These are phyloP conservation scores for Rhodotorula sp. DNA, from an alignment of 1,284 basidiomycete species.

Conservation along the genomic window DNA sequence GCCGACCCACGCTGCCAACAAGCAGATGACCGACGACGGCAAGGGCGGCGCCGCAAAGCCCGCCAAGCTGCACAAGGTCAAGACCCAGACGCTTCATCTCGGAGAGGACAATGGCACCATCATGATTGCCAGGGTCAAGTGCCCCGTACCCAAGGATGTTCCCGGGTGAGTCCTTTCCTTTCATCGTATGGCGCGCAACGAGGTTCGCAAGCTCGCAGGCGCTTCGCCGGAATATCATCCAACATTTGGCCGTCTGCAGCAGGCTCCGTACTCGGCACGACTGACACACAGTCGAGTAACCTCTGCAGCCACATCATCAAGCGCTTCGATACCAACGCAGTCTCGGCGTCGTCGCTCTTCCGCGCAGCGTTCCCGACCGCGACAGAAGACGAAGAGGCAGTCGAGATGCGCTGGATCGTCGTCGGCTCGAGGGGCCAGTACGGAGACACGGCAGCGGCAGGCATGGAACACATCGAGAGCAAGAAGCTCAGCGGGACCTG, in stretches of 20 bases:
- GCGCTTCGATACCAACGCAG: slow-evolving; percentile 91
- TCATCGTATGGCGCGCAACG: too few relatives aligned
- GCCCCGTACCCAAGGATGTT: slow-evolving; percentile 63
- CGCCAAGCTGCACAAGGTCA: slow-evolving; percentile 42
- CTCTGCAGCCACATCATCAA: slow-evolving; percentile 63
- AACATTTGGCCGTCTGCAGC: neutral
- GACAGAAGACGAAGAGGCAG: slow-evolving; percentile 72
- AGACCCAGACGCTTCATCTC: slow-evolving; percentile 43
- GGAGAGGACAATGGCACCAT: slow-evolving; percentile 53
- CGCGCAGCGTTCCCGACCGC: slow-evolving; percentile 91
- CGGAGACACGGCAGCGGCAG: slow-evolving; percentile 40
- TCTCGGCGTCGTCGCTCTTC: slow-evolving; percentile 97
- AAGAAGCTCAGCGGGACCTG: slow-evolving; percentile 44
- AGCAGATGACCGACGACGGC: slow-evolving; percentile 29
- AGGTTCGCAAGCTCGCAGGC: too few relatives aligned
- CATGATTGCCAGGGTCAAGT: slow-evolving; percentile 87
- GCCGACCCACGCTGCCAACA: slow-evolving; percentile 38
- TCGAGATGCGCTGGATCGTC: slow-evolving; percentile 70
- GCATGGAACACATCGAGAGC: slow-evolving; percentile 37
- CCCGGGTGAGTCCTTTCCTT: slow-evolving; percentile 34
- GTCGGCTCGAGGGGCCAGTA: slow-evolving; percentile 32
- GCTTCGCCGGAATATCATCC: too few relatives aligned
- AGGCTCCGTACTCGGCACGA: neutral
- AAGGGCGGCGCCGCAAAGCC: neutral
- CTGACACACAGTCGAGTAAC: neutral